These are phyloP conservation scores for Cryptosporidium meleagridis DNA, from an alignment of 169 alveolate species.

Conservation along the genomic window DNA sequence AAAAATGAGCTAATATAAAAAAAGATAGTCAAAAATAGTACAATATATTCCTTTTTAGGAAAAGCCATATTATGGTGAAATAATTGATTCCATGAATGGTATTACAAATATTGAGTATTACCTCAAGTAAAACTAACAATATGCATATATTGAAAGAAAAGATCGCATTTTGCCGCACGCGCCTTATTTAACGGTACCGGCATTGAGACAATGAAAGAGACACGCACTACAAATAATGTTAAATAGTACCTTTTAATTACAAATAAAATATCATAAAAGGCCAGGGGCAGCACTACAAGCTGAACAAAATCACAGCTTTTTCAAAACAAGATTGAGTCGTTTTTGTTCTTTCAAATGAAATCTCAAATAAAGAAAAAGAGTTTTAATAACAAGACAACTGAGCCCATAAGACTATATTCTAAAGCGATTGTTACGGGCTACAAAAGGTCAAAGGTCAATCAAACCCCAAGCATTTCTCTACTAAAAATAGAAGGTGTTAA, in stretches of 20 bases:
- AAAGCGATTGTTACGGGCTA: constrained; percentile 92
- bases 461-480: constrained; percentile 94
- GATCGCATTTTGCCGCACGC: not conserved
- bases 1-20: not conserved
- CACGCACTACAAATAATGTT: constrained; percentile 13
- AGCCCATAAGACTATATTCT: constrained; percentile 91
- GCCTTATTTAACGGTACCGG: not conserved
- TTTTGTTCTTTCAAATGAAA: constrained; percentile 5
- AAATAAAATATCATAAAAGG: not conserved
- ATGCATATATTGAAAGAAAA: not conserved
- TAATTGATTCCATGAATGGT: not conserved
- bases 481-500: constrained; percentile 96
- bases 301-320: not conserved
- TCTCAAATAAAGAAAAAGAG: constrained; percentile 27
- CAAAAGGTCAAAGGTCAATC: constrained; percentile 94
- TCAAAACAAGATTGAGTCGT: not conserved
- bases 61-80: not conserved
- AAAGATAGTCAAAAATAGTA: not conserved
- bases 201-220: constrained; percentile 64
- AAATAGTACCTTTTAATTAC: not conserved
- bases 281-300: not conserved
- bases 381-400: constrained; percentile 78
- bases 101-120: not conserved
- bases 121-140: not conserved
- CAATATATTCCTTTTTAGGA: constrained; percentile 1